phyloP scores from a whole-genome alignment of 176 grass and related monocot genomes.

The Oryza glumipatula region DNA sequence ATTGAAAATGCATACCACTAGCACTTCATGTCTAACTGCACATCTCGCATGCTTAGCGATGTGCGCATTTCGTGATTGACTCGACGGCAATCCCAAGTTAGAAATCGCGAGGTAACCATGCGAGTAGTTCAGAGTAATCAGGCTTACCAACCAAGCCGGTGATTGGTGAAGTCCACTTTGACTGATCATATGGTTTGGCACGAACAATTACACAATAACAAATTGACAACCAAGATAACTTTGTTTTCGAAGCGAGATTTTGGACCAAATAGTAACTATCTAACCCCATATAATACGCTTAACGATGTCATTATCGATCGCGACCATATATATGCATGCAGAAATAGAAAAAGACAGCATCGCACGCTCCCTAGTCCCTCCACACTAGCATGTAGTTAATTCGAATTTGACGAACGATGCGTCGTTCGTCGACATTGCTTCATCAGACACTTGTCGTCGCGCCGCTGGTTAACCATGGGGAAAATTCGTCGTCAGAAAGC shows the following conservation, averaged over 20 bases:
- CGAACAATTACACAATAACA: neutral
- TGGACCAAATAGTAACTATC: neutral
- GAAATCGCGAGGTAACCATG: neutral
- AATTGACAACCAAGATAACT: neutral
- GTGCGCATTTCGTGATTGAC: neutral
- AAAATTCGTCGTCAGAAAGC: neutral
- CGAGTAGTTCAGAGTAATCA: neutral
- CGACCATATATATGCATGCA: neutral
- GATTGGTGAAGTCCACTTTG: conserved; percentile 1
- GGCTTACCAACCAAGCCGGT: neutral
- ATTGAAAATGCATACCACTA: neutral
- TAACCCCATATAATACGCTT: neutral
- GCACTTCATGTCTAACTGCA: neutral
- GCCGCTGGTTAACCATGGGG: neutral
- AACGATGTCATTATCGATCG: neutral
- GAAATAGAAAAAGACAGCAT: neutral
- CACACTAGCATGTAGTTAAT: neutral
- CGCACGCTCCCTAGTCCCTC: neutral
- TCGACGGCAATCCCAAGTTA: neutral
- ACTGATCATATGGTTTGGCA: neutral
- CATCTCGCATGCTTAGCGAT: neutral
- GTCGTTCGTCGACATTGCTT: neutral
- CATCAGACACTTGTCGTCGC: neutral
- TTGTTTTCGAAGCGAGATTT: neutral
- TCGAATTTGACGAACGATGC: neutral